These are phyloP conservation scores for Penicillium nucicola DNA, from an alignment of 495 filamentous ascomycete genomes.

Conservation along the genomic window DNA sequence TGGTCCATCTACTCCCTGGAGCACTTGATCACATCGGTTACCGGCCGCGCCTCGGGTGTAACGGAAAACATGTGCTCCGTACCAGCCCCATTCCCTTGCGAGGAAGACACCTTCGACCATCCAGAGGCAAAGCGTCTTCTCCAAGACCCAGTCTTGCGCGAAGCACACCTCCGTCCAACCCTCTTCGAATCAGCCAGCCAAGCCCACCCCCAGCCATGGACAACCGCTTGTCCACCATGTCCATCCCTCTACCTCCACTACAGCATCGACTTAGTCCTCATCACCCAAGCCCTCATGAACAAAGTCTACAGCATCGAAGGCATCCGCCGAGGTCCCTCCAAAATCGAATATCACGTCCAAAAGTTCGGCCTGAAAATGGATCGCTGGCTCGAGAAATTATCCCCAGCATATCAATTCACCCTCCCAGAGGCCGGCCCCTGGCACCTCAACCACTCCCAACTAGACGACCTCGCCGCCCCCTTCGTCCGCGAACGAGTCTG, in stretches of 20 bases:
- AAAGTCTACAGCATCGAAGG: conserved; percentile 56
- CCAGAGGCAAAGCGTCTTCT: conserved; percentile 20
- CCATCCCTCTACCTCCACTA: conserved; percentile 46
- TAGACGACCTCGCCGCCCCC: conserved; percentile 14
- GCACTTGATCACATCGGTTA: conserved; percentile 54
- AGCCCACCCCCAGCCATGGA: conserved; percentile 15
- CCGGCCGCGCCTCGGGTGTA: conserved; percentile 57
- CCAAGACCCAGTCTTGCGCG: conserved; percentile 16
- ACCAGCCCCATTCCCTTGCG: conserved; percentile 50
- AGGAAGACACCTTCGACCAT: conserved; percentile 43
- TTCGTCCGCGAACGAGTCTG: conserved; percentile 28
- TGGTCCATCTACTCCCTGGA: conserved; percentile 62
- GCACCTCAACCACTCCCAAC: conserved; percentile 12
- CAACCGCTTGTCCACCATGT: conserved; percentile 24
- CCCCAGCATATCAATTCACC: conserved; percentile 44
- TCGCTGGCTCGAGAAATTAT: conserved; percentile 50
- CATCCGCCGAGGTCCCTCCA: conserved; percentile 43
- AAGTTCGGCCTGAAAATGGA: conserved; percentile 42
- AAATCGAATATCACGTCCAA: conserved; percentile 51
- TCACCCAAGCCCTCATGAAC: conserved; percentile 50
- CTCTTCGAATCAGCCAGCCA: conserved; percentile 22
- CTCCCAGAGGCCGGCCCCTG: conserved; percentile 15
- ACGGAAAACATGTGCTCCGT: conserved; percentile 50
- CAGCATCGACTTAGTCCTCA: conserved; percentile 43
- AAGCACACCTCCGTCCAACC: conserved; percentile 27